Percentiles rank a stretch among this genome's conserved stretches.
phyloP scores from a whole-genome alignment of 2,329 filamentous ascomycete genomes.

The Cucurbitaria berberidis region DNA sequence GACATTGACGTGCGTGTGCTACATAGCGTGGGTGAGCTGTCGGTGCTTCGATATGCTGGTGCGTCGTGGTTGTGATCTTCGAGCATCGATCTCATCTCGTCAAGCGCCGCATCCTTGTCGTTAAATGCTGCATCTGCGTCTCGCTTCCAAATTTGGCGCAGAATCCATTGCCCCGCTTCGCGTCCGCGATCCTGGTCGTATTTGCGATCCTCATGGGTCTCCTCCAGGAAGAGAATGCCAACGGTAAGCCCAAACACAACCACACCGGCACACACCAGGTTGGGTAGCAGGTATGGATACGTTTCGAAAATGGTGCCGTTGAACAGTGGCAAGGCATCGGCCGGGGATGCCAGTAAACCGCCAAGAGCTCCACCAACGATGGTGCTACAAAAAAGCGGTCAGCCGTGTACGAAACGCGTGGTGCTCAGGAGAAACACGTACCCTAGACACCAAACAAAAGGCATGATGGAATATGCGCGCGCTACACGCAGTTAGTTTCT shows the following conservation, averaged over 20 bases:
- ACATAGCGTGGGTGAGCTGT: conserved; percentile 60
- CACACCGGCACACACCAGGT: conserved; percentile 84
- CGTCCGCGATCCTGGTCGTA: conserved; percentile 75
- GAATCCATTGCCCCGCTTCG: conserved; percentile 76
- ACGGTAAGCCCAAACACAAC: conserved; percentile 77
- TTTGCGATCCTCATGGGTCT: conserved; percentile 88
- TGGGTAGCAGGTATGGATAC: conserved; percentile 90
- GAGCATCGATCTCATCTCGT: conserved; percentile 69
- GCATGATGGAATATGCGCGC: conserved; percentile 96
- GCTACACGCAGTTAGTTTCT: conserved; percentile 58
- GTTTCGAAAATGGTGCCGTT: conserved; percentile 78
- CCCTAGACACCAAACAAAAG: conserved; percentile 96
- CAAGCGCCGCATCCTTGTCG: conserved; percentile 55
- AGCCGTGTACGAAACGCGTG: conserved; percentile 21
- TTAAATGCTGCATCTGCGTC: conserved; percentile 38
- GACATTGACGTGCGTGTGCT: conserved; percentile 40
- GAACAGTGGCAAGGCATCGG: conserved; percentile 83
- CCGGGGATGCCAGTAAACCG: conserved; percentile 86
- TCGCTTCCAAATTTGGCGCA: conserved; percentile 43
- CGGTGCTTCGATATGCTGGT: conserved; percentile 67
- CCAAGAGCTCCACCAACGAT: conserved; percentile 93
- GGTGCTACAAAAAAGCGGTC: conserved; percentile 63
- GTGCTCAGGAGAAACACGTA: conserved; percentile 51
- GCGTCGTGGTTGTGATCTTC: conserved; percentile 53
- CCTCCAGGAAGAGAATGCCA: conserved; percentile 87